Evolutionary conservation across 352 stramenopile genomes (phyloP), one percentile per base, ranked within the genome.

Genomic region (Globisporangium lucens): DNA sequence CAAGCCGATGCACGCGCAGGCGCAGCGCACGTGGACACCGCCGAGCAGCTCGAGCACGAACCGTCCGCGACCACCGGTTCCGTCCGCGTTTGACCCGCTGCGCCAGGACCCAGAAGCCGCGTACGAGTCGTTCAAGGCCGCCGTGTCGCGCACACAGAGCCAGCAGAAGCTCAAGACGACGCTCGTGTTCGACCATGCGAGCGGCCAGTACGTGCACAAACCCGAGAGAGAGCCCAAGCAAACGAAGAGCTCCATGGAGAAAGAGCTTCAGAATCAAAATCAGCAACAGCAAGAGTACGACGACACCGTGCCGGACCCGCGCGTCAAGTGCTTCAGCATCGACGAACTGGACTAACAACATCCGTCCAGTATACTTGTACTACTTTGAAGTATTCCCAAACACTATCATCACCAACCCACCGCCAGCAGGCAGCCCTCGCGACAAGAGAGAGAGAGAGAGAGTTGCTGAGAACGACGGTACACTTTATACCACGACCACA

Each of bases 331-430:
- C 72, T 87, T 87, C 68, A 83, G 70, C 64, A 78, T 87, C 38
- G 80, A 89, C 49, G 80, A 89, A 56, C 68, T 89, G 35, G 80
- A 89, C 55, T 89, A 66, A 73, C 22, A 36, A 27, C 8, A 46
- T 10, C 15, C 7, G 8, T 59, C 17, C 27, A n/a, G 15, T 36
- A 58, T 9, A 43, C 36, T 43, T 43, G 15, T 9, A n/a, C n/a
- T n/a, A n/a, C n/a, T n/a, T n/a, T n/a, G n/a, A n/a, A n/a, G n/a
- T 43, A 43, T 49, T n/a, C 41, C 41, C 41, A 49, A 49, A 20
- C 15, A 47, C 20, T 15, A n/a, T 5, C 13, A 17, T 10, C 36
- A 47, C 10, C 35, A n/a, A 56, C 24, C 53, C 20, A 59, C 53
- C 53, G 29, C 12, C 29, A 9, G 38, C 38, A 17, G 35, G 38